These are phyloP conservation scores for Agarophyton chilense DNA, from an alignment of 23 red algal genomes.

Conservation along the genomic window DNA sequence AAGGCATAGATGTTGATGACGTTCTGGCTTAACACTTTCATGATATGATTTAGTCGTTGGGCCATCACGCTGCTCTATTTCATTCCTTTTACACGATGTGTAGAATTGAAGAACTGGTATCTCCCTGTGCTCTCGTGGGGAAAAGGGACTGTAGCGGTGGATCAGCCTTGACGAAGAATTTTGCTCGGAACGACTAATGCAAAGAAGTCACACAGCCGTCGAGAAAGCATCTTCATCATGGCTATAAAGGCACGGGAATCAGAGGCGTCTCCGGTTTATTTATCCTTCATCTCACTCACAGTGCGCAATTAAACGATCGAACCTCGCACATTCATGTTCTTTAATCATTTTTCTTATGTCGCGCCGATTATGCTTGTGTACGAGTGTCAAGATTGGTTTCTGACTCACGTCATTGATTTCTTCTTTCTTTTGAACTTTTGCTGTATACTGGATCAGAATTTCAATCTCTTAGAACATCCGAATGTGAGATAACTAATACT, in stretches of 20 bases:
- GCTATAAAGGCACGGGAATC: neutral
- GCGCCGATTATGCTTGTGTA: no score
- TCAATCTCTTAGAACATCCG: neutral
- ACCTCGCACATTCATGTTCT: neutral
- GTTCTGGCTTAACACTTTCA: neutral
- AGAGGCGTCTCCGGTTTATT: neutral
- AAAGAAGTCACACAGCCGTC: no score
- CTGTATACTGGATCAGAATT: neutral
- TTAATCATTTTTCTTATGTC: neutral
- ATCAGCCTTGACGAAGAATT: no score
- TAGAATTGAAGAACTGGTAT: no score
- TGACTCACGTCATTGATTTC: neutral
- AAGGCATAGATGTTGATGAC: neutral
- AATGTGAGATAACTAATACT: slow-evolving; percentile 28
- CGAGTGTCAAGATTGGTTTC: no score
- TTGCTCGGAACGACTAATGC: no score
- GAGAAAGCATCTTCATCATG: neutral
- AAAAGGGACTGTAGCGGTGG: no score
- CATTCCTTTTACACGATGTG: no score
- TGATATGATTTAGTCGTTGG: no score
- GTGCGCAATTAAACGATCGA: neutral
- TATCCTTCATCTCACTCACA: neutral
- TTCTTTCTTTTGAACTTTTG: neutral
- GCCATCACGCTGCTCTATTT: no score
- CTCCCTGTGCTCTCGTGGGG: no score